These are phyloP conservation scores for Bertia moriformis DNA, from an alignment of 2,329 filamentous ascomycete genomes.

Conservation along the genomic window DNA sequence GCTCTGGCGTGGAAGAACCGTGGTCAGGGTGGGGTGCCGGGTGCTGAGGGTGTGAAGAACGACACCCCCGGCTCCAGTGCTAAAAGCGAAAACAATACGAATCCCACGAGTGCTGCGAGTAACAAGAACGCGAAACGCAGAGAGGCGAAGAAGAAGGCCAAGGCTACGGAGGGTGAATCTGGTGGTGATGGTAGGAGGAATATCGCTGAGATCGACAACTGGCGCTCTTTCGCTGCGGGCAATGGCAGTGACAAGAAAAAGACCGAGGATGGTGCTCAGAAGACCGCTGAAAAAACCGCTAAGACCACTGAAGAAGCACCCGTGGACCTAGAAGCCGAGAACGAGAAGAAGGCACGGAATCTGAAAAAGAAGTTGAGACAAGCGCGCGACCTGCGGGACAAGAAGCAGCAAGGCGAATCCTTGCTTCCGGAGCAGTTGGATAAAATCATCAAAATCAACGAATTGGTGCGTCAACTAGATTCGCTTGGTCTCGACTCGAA, in stretches of 20 bases:
- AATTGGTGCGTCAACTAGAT: constrained; percentile 78
- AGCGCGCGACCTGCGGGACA: constrained; percentile 75
- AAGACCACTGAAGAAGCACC: constrained; percentile 21
- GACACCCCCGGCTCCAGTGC: no score
- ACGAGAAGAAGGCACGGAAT: constrained; percentile 83
- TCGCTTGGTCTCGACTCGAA: constrained; percentile 71
- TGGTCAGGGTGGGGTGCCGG: constrained; percentile 55
- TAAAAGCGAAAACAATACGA: constrained; percentile 32
- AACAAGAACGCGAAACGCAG: constrained; percentile 83
- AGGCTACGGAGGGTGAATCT: background rate
- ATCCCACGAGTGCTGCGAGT: constrained; percentile 32
- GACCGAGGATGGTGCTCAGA: no score
- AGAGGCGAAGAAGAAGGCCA: constrained; percentile 25
- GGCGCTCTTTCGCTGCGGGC: constrained; percentile 9
- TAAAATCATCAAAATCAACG: constrained; percentile 94
- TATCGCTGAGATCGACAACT: constrained; percentile 20
- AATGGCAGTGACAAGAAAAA: constrained; percentile 5
- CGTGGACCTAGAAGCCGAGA: constrained; percentile 58
- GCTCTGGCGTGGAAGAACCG: constrained; percentile 74
- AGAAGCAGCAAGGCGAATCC: constrained; percentile 74
- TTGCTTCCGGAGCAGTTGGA: constrained; percentile 88
- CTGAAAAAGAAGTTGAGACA: constrained; percentile 91
- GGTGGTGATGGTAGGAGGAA: constrained; percentile 23
- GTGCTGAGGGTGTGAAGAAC: constrained; percentile 46
- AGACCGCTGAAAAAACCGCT: constrained; percentile 3